Percentiles rank a stretch among this genome's conserved stretches.
Conservation (phyloP, 768 basidiomycete genomes). For the Fomitopsis serialis region DNA sequence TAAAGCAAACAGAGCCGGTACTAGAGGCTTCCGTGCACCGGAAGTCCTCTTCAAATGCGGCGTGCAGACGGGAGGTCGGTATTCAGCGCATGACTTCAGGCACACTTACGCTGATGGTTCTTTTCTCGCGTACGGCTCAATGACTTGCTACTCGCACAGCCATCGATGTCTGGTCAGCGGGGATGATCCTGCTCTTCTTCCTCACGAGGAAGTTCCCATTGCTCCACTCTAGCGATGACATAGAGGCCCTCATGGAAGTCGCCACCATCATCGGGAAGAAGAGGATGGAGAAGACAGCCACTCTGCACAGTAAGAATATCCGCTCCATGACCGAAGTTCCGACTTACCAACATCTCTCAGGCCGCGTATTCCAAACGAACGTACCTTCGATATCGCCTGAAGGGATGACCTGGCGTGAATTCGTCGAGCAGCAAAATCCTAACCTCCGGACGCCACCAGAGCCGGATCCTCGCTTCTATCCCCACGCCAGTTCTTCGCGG, state of each 20-base stretch:
- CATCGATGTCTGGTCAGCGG: constrained; percentile 95
- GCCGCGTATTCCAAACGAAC: constrained; percentile 87
- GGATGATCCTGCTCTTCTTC: constrained; percentile 90
- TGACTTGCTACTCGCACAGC: constrained; percentile 41
- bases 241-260: constrained; percentile 94
- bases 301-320: constrained; percentile 68
- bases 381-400: constrained; percentile 69
- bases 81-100: neutral
- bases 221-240: constrained; percentile 90
- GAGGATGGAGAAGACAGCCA: constrained; percentile 80
- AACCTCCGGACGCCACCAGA: constrained; percentile 47
- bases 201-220: constrained; percentile 89
- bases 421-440: constrained; percentile 79
- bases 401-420: constrained; percentile 64
- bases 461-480: constrained; percentile 50
- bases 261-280: constrained; percentile 78
- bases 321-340: neutral
- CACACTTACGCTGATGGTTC: neutral
- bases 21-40: constrained; percentile 93
- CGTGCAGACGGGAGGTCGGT: constrained; percentile 84
- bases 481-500: constrained; percentile 30
- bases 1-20: constrained; percentile 95
- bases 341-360: constrained; percentile 34
- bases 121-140: too few species aligned
- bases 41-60: constrained; percentile 94